Percentiles rank a stretch among this genome's conserved stretches.
phyloP scores from a whole-genome alignment of 805 yeast species.

The Nakazawaea molendinolei region DNA sequence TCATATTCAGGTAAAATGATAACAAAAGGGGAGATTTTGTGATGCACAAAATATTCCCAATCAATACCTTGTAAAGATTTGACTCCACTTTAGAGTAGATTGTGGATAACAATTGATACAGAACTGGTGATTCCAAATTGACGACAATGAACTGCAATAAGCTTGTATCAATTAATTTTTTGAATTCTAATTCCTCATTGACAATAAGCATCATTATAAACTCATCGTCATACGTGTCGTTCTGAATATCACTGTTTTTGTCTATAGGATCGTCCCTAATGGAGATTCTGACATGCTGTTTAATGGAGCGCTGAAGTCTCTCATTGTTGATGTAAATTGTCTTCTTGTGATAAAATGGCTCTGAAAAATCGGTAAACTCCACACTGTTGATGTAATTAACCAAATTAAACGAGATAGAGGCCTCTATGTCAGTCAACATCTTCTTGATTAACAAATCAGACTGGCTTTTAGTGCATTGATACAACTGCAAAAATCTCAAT shows the following conservation, averaged over 20 bases:
- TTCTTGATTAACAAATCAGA: slow-evolving; percentile 58
- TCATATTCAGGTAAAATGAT: slow-evolving; percentile 45
- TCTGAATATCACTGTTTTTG: slow-evolving; percentile 12
- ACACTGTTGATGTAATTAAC: slow-evolving; percentile 53
- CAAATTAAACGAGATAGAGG: slow-evolving; percentile 52
- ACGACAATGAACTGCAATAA: slow-evolving; percentile 45
- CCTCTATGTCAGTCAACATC: slow-evolving; percentile 53
- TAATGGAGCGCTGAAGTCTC: slow-evolving; percentile 42
- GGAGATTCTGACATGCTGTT: slow-evolving; percentile 25
- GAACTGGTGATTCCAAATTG: too few relatives aligned
- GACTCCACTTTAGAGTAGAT: slow-evolving; percentile 29
- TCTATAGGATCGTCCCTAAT: too few relatives aligned
- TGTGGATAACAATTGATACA: too few relatives aligned
- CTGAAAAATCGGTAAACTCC: slow-evolving; percentile 53
- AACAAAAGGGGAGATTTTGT: slow-evolving; percentile 38
- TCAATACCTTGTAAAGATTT: slow-evolving; percentile 41
- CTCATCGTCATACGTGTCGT: slow-evolving; percentile 54
- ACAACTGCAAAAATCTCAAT: slow-evolving; percentile 42
- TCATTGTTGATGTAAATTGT: slow-evolving; percentile 44
- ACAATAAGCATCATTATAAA: slow-evolving; percentile 56
- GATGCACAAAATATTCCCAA: slow-evolving; percentile 35
- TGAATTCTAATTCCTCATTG: slow-evolving; percentile 61
- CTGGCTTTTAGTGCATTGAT: slow-evolving; percentile 54
- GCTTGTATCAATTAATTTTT: slow-evolving; percentile 48
- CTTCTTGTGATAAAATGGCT: too few relatives aligned